Base-by-base conservation (phyloP, 106 monocot genomes). In the Allium fistulosum region DNA sequence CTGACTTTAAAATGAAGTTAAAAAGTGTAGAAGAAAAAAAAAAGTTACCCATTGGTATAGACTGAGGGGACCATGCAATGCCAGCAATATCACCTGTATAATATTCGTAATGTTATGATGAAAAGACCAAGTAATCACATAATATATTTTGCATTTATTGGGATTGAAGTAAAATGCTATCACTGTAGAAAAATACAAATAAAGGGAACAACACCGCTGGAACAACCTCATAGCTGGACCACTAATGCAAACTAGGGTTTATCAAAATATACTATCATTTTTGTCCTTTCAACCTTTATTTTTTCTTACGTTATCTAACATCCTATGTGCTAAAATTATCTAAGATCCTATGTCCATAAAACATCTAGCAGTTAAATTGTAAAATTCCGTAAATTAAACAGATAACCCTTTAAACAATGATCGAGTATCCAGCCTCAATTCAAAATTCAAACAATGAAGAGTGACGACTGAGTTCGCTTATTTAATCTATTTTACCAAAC, bases 11-110 rank as follows among this genome's bases (percentile, higher is more conserved):
- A 22, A 22, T 22, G 22, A 22, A 22, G 0, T 22, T 1, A 22
- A 22, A 22, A 22, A 22, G 22, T 22, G 22, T 22, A 22, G 22
- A 22, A 22, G 28, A 55, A 26, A 58, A 60, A 55, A 26, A 58
- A 60, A 55, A 26, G 58, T 75, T 85, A 93, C 93, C 89, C 18
- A 73, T 75, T 60, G 72, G 82, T 77, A 93, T 78, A 47, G 52
- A 73, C 17, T 65, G 81, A 72, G 93, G 89, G 60, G 86, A 69
- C 93, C 93, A 93, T 68, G 86, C 81, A 84, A 93, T 81, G 11
- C 84, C 86, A 55, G 79, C 81, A 48, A 89, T 93, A 51, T 84
- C 86, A 79, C 89, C 89, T 93, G 82, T 50, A 65, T 51, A 0
- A 61, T 18, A 61, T 17, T 0, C 60, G 37, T 63, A 47, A 63